These are phyloP conservation scores for Opeltia flavorubescens DNA, from an alignment of 495 filamentous ascomycete genomes.

Conservation along the genomic window DNA sequence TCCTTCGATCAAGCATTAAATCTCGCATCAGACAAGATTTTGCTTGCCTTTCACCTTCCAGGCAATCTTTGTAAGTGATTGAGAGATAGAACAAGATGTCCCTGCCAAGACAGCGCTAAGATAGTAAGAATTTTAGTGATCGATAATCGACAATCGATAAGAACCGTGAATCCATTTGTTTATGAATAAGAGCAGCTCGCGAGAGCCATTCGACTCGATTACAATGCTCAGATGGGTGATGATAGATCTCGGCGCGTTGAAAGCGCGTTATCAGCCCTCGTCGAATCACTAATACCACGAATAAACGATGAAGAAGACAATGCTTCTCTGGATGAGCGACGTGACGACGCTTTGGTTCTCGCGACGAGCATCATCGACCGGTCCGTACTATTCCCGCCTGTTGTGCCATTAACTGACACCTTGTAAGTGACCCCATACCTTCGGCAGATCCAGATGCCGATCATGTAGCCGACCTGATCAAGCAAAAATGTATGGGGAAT, in stretches of 20 bases:
- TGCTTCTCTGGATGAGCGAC: constrained; percentile 29
- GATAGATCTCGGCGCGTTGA: constrained; percentile 30
- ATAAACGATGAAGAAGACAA: constrained; percentile 32
- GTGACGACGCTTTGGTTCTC: constrained; percentile 28
- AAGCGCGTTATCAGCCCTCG: constrained; percentile 40
- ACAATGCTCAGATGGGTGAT: constrained; percentile 18
- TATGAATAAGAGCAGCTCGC: too few species aligned
- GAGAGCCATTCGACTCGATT: too few species aligned
- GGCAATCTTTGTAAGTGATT: too few species aligned
- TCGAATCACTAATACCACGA: constrained; percentile 34
- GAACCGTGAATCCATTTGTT: too few species aligned
- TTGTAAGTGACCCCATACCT: constrained; percentile 28
- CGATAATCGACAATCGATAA: too few species aligned
- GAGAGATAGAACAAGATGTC: too few species aligned
- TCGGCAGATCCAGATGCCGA: constrained; percentile 69
- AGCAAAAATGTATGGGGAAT: constrained; percentile 43
- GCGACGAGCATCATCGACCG: constrained; percentile 31
- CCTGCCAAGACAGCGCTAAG: too few species aligned
- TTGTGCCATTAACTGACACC: constrained; percentile 1
- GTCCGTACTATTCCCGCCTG: constrained; percentile 9
- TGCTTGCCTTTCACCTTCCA: too few species aligned
- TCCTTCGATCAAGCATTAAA: too few species aligned
- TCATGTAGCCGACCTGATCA: constrained; percentile 83
- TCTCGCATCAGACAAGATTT: too few species aligned
- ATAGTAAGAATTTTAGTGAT: too few species aligned